Evolutionary conservation across 345 rosid genomes (phyloP), one percentile per base, ranked within the genome.

Genomic region (Aegle marmelos): DNA sequence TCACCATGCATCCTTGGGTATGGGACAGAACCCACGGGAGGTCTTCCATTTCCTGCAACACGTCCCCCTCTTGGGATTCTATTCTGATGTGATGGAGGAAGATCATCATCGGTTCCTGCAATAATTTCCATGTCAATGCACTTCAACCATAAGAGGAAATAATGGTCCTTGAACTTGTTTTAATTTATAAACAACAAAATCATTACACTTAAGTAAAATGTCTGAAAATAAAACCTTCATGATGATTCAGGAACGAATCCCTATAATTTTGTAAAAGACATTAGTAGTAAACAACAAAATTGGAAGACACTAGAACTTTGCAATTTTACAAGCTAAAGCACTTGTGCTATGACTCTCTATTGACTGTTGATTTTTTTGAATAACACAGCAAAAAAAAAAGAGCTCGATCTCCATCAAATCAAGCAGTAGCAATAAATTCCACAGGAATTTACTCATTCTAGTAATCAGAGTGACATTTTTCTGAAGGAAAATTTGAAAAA

Each of bases 71-170:
- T 72, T 62, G 89, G 87, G 28, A 91, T 86, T 77, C 92, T 90
- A 76, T 83, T 85, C 71, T 84, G 89, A 82, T 91, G 92, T 39
- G 93, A 80, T 22, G 98, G 98, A 61, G 95, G 94, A 57, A 93
- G 84, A 84, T 93, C 98, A 69, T 93, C 96, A 83, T 93, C 98
- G 31, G 98, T 91, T 77, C 98, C 98, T 93, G 89, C 76, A 90
- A 34, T 73, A 53, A 31, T 70, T 71, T 68, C 36, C 50, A 30
- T 60, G 68, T 14, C 34, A 69, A 39, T 24, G 36, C 48, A 53
- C n/a, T 70, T 70, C 30, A 70, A 53, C 10, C 60, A 53, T 22
- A 3, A 31, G 22, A 69, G 5, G 8, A 27, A n/a, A 45, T 8
- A 70, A 50, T 22, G 6, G 14, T 19, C 9, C 6, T 17, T 48